Base-by-base conservation (phyloP, 2,329 filamentous ascomycete genomes). In the Diaporthe sp. region DNA sequence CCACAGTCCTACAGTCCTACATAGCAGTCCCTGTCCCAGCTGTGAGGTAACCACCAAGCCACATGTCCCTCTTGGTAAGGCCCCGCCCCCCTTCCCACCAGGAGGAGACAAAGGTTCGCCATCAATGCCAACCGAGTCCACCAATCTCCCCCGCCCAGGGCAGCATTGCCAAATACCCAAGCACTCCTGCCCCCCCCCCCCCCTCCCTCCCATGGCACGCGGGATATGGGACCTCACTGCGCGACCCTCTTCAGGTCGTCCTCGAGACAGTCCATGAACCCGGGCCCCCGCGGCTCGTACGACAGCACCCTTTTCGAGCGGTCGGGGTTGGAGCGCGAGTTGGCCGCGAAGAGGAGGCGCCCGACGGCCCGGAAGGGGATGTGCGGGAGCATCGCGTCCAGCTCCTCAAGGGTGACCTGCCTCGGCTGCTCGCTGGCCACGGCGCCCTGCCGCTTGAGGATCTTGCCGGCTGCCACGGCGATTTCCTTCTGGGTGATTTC, bases 241-340 rank as follows among this genome's bases (percentile, higher is more conserved):
- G 28, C 17, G 15, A 28, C 42, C 19, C 61, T 31, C 4, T n/a
- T 12, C 9, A 67, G 19, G 25, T 51, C 61, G 17, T 67, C 61
- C 44, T 67, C 61, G 10, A 67, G 42, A 19, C 42, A 51, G 4
- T 67, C 61, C 28, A 49, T 4, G 61, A 51, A 67, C 1, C 17
- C 9, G 28, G 9, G 44, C 42, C 61, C 44, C 19, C 28, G 44
- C 17, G 61, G 61, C 61, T 51, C 61, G 42, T 34, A 49, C 7
- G 28, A 22, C 61, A 67, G 31, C 9, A 67, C 44, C 44, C 34
- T 67, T 1, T 28, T 49, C 28, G 44, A 22, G 28, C 61, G 61
- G 44, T 67, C 61, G 28, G 61, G 61, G 25, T 10, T 67, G 44
- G 61, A 67, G 4, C 61, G 61, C 7, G 61, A 67, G 17, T 67